These are phyloP conservation scores for Priceomyces haplophilus DNA, from an alignment of 805 yeast genomes.

Conservation along the genomic window DNA sequence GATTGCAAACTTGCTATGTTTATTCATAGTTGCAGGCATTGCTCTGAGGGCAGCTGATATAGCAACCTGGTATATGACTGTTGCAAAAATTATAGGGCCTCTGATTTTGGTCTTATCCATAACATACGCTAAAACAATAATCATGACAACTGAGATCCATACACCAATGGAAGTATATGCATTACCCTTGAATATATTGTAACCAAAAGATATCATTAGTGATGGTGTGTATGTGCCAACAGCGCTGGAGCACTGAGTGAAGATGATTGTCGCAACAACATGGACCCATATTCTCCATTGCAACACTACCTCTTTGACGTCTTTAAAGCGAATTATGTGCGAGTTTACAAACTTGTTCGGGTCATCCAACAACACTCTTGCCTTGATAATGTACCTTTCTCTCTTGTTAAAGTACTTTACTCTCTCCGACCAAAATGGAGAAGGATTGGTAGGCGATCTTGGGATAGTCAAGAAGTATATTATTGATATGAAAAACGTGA, in stretches of 20 bases:
- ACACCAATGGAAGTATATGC: conserved; percentile 13
- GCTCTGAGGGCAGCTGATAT: conserved; percentile 2
- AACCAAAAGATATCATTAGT: conserved; percentile 11
- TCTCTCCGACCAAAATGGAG: conserved; percentile 4
- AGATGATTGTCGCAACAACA: conserved; percentile 6
- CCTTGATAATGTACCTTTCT: conserved; percentile 9
- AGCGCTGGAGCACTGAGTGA: conserved; percentile 8
- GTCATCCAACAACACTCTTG: conserved; percentile 12
- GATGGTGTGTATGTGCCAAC: conserved; percentile 10
- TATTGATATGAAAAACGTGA: conserved; percentile 3
- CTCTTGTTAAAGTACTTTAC: conserved; percentile 6
- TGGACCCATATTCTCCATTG: conserved; percentile 10
- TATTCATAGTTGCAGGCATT: background rate
- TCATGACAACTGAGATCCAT: conserved; percentile 8
- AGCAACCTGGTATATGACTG: background rate
- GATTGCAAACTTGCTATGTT: conserved; percentile 1
- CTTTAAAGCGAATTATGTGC: conserved; percentile 4
- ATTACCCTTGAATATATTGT: conserved; percentile 10
- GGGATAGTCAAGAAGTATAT: conserved; percentile 6
- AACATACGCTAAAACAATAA: background rate
- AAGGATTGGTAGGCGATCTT: conserved; percentile 3
- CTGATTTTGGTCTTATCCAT: background rate
- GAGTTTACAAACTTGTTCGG: conserved; percentile 10
- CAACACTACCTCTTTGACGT: conserved; percentile 4
- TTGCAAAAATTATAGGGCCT: background rate